Evolutionary conservation across 208 protist species (phyloP).

Genomic region (Acanthamoeba polyphaga): DNA sequence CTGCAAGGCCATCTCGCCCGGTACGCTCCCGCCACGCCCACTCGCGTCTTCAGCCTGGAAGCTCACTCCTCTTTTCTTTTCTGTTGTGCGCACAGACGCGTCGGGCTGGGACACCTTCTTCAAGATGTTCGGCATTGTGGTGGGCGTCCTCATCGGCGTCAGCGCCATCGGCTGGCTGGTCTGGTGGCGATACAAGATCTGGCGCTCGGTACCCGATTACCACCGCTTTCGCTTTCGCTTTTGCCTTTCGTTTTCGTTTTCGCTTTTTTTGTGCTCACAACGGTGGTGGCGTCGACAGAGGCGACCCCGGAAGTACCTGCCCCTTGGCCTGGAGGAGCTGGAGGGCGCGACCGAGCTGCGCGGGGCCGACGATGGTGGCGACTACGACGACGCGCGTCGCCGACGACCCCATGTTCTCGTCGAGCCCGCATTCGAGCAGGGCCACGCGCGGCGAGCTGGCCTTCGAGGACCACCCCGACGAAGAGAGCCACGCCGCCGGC

Average conservation of each 20-base stretch:
- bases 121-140: constrained; percentile 50
- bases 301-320: constrained; percentile 32
- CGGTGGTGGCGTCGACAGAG: neutral
- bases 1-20: neutral
- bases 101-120: constrained; percentile 68
- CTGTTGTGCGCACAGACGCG: neutral
- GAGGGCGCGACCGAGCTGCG: constrained; percentile 23
- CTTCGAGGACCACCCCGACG: constrained; percentile 10
- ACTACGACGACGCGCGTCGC: constrained; percentile 38
- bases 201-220: constrained; percentile 17
- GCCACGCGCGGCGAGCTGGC: neutral
- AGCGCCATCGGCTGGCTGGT: constrained; percentile 57
- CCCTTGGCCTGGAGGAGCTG: constrained; percentile 57
- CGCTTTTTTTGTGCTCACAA: neutral
- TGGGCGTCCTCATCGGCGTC: constrained; percentile 38
- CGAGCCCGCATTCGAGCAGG: neutral
- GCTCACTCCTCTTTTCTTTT: neutral
- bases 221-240: neutral
- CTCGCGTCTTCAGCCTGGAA: too few relatives aligned
- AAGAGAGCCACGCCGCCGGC: neutral
- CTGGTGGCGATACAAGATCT: constrained; percentile 72
- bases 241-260: neutral
- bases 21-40: neutral
- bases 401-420: constrained; percentile 45
- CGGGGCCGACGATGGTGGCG: neutral